Percentiles rank a stretch among this genome's conserved stretches.
phyloP scores from a whole-genome alignment of 2,329 filamentous ascomycete genomes.

The Diaporthe amygdali region DNA sequence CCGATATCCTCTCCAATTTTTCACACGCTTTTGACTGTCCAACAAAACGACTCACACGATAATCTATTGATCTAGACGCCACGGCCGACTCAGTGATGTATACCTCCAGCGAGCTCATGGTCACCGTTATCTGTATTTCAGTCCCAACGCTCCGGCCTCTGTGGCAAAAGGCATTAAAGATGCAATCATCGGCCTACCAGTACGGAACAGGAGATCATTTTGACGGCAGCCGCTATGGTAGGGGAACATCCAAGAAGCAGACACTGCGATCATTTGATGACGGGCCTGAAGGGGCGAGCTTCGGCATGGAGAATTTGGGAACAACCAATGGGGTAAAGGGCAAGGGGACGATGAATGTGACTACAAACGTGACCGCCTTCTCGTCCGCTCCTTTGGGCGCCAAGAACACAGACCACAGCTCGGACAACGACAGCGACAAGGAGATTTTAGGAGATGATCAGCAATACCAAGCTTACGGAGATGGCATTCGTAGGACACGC shows the following conservation, averaged over 20 bases:
- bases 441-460: neutral
- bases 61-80: neutral
- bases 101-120: conserved; percentile 3
- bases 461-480: neutral
- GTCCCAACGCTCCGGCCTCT: conserved; percentile 5
- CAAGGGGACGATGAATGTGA: neutral
- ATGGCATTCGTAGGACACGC: neutral
- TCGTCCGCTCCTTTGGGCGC: neutral
- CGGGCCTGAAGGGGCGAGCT: neutral
- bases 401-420: neutral
- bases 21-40: neutral
- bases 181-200: neutral
- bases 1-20: neutral
- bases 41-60: neutral
- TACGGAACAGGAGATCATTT: neutral
- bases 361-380: neutral
- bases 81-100: conserved; percentile 9
- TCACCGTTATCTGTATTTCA: neutral
- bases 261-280: neutral
- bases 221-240: neutral
- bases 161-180: neutral
- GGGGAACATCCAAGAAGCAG: conserved; percentile 2
- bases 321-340: neutral
- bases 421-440: neutral
- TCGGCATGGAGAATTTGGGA: neutral